These are phyloP conservation scores for Cystofilobasidium bisporidii DNA, from an alignment of 768 basidiomycete species.

Conservation along the genomic window DNA sequence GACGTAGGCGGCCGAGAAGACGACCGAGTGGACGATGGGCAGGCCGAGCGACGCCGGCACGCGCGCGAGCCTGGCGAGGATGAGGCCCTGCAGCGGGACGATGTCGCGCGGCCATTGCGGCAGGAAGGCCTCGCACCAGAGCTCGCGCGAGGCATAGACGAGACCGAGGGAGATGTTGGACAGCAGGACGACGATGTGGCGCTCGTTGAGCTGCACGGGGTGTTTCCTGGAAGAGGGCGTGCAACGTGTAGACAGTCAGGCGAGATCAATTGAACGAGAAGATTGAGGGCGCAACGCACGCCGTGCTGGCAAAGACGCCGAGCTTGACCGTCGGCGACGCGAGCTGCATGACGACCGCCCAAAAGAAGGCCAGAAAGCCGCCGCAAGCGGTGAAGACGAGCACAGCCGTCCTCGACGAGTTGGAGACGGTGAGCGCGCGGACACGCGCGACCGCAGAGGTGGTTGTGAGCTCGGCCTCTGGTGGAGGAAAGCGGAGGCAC, in stretches of 20 bases:
- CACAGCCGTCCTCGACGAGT: constrained; percentile 9
- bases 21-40: constrained; percentile 21
- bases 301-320: constrained; percentile 19
- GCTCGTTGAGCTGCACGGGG: constrained; percentile 26
- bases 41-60: constrained; percentile 18
- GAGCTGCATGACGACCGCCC: constrained; percentile 1
- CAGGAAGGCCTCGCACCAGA: constrained; percentile 14
- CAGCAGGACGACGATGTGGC: constrained; percentile 16
- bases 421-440: not conserved
- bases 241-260: no score
- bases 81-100: constrained; percentile 15
- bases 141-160: constrained; percentile 19
- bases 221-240: not conserved
- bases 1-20: constrained; percentile 16
- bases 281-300: not conserved
- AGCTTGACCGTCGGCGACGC: constrained; percentile 15
- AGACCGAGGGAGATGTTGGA: constrained; percentile 20
- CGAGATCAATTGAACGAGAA: not conserved
- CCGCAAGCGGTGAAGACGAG: constrained; percentile 21
- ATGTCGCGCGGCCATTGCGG: constrained; percentile 15
- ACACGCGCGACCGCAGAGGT: constrained; percentile 6
- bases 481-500: not conserved
- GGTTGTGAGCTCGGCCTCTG: constrained; percentile 17
- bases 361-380: constrained; percentile 17
- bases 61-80: constrained; percentile 9